Conservation (phyloP, 2,329 filamentous ascomycete genomes). For the Talaromyces piceae region DNA sequence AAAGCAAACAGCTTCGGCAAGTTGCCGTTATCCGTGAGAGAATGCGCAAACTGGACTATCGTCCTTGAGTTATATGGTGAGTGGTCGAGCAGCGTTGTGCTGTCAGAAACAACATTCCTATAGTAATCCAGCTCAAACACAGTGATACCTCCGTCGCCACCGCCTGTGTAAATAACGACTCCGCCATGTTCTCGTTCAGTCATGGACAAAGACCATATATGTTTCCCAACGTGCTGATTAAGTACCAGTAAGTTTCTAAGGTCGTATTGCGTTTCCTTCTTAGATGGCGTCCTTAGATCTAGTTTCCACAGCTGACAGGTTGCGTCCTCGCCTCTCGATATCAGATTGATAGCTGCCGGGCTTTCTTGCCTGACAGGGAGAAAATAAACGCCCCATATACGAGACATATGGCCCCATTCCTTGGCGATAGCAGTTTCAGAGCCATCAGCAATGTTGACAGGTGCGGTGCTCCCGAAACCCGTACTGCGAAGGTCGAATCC, state of each 20-base stretch:
- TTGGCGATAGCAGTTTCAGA: constrained; percentile 54
- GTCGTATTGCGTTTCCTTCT: constrained; percentile 14
- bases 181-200: constrained; percentile 20
- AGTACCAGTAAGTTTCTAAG: constrained; percentile 45
- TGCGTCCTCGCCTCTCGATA: constrained; percentile 81
- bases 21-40: constrained; percentile 11
- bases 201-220: constrained; percentile 70
- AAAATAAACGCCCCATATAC: constrained; percentile 84
- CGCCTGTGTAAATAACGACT: constrained; percentile 61
- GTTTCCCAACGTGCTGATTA: constrained; percentile 72
- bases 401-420: constrained; percentile 77
- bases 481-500: constrained; percentile 46
- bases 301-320: constrained; percentile 66
- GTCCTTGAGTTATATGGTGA: constrained; percentile 9
- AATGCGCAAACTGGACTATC: constrained; percentile 13
- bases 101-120: background rate
- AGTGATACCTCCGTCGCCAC: constrained; percentile 65
- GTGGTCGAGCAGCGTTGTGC: constrained; percentile 3
- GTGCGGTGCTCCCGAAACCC: constrained; percentile 49
- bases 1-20: constrained; percentile 26
- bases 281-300: constrained; percentile 10
- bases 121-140: constrained; percentile 17
- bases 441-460: constrained; percentile 24
- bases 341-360: constrained; percentile 41
- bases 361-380: constrained; percentile 23